Percentiles rank a stretch among this genome's conserved stretches.
These are phyloP conservation scores for Quercus berberidifolia DNA, from an alignment of 306 rosid genomes.

Conservation along the genomic window DNA sequence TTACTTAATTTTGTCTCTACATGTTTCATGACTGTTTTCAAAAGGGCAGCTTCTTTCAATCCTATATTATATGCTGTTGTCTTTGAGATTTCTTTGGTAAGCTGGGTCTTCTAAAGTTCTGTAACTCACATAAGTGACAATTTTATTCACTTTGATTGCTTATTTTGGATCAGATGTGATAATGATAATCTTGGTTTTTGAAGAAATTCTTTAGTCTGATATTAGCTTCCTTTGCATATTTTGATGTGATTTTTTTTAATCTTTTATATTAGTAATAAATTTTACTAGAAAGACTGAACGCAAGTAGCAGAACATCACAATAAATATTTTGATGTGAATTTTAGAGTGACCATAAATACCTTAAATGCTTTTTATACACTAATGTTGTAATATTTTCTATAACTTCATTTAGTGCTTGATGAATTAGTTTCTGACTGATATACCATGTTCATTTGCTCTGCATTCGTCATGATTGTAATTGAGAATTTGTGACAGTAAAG, in stretches of 20 bases:
- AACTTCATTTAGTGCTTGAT: slow-evolving; percentile 16
- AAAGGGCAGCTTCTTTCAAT: not conserved
- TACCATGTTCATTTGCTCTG: not conserved
- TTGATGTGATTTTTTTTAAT: not conserved
- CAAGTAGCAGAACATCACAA: too few species aligned
- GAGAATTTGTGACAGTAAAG: not conserved
- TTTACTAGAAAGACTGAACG: too few species aligned
- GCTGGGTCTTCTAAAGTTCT: slow-evolving; percentile 16
- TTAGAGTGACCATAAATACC: not conserved
- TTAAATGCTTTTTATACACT: slow-evolving; percentile 5
- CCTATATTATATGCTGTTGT: not conserved
- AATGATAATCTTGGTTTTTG: not conserved
- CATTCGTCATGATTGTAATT: not conserved
- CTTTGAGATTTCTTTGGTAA: slow-evolving; percentile 1
- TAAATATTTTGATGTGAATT: not conserved
- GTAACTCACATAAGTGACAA: not conserved
- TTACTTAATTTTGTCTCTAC: not conserved
- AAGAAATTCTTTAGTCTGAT: not conserved
- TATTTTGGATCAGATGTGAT: not conserved
- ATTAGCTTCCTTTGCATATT: not conserved
- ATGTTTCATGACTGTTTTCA: not conserved
- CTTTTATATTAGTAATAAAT: too few species aligned
- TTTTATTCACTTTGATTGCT: not conserved
- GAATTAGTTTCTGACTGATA: not conserved
- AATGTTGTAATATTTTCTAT: slow-evolving; percentile 1